A percentile compares a stretch with the other conserved stretches of the same genome.
These are phyloP conservation scores for Trichophyton verrucosum DNA, from an alignment of 2,329 filamentous ascomycete species.

Conservation along the genomic window DNA sequence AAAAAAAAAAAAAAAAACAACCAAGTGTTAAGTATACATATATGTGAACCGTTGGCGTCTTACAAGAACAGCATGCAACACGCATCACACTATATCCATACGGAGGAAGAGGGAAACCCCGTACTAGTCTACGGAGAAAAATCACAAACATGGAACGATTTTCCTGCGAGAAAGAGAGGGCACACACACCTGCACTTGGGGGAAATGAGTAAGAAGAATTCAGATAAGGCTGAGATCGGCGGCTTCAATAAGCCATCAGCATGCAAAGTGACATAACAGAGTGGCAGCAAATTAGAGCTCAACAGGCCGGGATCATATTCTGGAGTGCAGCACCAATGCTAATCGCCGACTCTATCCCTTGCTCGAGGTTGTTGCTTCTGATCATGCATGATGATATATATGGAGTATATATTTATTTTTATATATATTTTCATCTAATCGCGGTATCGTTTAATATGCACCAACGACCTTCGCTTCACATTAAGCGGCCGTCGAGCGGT, in stretches of 20 bases:
- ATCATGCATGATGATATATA: background rate
- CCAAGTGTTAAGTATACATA: too few species aligned
- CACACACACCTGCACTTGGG: background rate
- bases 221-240: conserved; percentile 3
- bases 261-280: background rate
- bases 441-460: background rate
- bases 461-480: background rate
- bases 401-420: background rate
- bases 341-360: background rate
- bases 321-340: background rate
- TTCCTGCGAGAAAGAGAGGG: background rate
- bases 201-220: background rate
- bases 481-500: background rate
- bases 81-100: too few species aligned
- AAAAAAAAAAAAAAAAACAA: background rate
- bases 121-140: background rate
- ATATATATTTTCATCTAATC: background rate
- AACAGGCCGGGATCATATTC: background rate
- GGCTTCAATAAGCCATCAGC: background rate
- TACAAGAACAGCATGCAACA: background rate
- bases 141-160: background rate
- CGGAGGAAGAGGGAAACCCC: too few species aligned
- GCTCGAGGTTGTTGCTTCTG: background rate
- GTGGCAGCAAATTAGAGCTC: background rate
- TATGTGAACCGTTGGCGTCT: background rate